These are phyloP conservation scores for Starmerella powellii DNA, from an alignment of 805 yeast species.

Conservation along the genomic window DNA sequence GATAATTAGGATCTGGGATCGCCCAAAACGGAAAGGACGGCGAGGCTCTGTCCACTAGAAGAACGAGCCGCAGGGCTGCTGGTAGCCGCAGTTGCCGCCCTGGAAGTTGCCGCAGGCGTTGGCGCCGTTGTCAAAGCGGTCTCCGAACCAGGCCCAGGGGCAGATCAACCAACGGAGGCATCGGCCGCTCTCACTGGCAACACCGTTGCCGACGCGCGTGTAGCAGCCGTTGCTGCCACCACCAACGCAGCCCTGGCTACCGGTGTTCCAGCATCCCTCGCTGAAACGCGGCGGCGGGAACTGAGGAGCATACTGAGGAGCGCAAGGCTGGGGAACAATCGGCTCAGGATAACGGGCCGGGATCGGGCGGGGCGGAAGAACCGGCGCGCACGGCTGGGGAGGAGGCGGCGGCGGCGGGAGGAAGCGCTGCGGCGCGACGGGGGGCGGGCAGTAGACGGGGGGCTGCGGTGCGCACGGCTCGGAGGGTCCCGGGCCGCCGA, in stretches of 20 bases:
- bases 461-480: too few relatives aligned
- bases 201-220: slow-evolving; percentile 2
- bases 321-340: not conserved
- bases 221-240: slow-evolving; percentile 7
- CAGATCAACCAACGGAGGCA: slow-evolving; percentile 9
- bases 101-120: not conserved
- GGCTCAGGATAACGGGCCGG: not conserved
- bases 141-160: slow-evolving; percentile 11
- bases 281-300: not conserved
- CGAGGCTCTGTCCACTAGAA: not conserved
- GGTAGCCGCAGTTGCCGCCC: not conserved
- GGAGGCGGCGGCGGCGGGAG: not conserved
- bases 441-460: too few relatives aligned
- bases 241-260: not conserved
- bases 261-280: not conserved
- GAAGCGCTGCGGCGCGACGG: not conserved
- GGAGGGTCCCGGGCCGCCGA: too few relatives aligned
- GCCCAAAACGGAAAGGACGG: too few relatives aligned
- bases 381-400: slow-evolving; percentile 1
- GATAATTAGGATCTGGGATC: not conserved
- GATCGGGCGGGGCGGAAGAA: slow-evolving; percentile 2
- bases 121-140: slow-evolving; percentile 1
- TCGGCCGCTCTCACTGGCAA: slow-evolving; percentile 6
- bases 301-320: slow-evolving; percentile 2
- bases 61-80: not conserved